Conservation (phyloP, 345 rosid species). For the Citrus cavaleriei region DNA sequence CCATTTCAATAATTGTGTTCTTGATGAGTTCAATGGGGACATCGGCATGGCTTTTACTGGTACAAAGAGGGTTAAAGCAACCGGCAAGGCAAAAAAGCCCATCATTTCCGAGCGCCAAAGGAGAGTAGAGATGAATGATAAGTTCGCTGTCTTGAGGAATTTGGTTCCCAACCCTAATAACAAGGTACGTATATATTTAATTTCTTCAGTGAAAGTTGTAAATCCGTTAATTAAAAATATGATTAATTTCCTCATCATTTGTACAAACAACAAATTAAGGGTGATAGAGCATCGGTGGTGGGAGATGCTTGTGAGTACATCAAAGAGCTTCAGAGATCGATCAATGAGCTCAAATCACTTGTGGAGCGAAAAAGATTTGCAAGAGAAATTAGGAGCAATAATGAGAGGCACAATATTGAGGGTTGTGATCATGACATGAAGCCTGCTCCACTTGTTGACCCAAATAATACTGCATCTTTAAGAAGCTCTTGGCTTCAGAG, state of each 20-base stretch:
- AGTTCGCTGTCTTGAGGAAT: conserved; percentile 43
- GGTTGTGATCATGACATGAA: conserved; percentile 23
- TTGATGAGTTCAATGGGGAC: conserved; percentile 44
- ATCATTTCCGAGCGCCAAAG: conserved; percentile 58
- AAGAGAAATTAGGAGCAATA: conserved; percentile 31
- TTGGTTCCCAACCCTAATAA: conserved; percentile 64
- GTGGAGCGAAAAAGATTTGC: conserved; percentile 70
- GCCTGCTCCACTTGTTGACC: conserved; percentile 25
- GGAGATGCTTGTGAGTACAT: conserved; percentile 78
- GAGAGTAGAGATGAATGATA: conserved; percentile 60
- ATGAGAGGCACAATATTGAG: conserved; percentile 40
- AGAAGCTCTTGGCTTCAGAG: conserved; percentile 92
- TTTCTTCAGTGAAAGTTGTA: too few species aligned
- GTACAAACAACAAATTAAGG: conserved; percentile 23
- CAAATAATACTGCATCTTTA: conserved; percentile 22
- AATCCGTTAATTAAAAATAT: too few species aligned
- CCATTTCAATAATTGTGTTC: conserved; percentile 35
- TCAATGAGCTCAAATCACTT: conserved; percentile 63
- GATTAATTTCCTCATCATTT: too few species aligned
- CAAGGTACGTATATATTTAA: conserved; percentile 38
- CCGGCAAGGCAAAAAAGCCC: conserved; percentile 7
- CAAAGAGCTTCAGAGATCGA: conserved; percentile 61
- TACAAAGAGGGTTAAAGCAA: conserved; percentile 27
- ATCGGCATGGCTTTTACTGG: conserved; percentile 30
- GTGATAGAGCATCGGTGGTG: conserved; percentile 78